Conservation (phyloP, 345 rosid species). For the Eucalyptus polyanthemos region DNA sequence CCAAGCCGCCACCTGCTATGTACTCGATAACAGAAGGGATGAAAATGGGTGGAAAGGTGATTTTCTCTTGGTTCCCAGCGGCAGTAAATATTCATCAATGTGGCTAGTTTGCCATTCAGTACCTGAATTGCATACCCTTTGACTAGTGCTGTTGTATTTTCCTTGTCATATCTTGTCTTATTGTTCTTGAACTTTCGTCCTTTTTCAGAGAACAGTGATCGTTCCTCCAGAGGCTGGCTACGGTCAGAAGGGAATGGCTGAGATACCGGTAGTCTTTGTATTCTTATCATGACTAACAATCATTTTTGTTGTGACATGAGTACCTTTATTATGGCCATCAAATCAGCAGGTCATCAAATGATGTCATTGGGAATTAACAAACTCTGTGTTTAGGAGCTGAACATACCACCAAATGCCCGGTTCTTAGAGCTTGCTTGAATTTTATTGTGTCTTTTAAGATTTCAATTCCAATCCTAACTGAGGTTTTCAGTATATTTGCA, state of each 20-base stretch:
- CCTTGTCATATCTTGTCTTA: neutral
- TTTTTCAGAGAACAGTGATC: conserved; percentile 68
- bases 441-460: neutral
- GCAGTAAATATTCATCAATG: neutral
- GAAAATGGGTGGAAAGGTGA: conserved; percentile 90
- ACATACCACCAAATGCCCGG: neutral
- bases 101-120: neutral
- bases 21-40: conserved; percentile 67
- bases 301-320: too few species aligned
- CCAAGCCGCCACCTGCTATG: conserved; percentile 93
- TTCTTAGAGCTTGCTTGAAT: neutral
- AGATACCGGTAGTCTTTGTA: conserved; percentile 54
- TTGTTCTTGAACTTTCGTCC: neutral
- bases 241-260: conserved; percentile 76
- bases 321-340: too few species aligned
- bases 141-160: neutral
- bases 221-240: conserved; percentile 85
- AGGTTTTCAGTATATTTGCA: neutral
- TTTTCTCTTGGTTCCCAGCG: neutral
- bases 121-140: neutral
- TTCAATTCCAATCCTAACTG: neutral
- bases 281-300: neutral
- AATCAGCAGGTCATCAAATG: too few species aligned
- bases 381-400: neutral
- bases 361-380: neutral